Conservation (phyloP, 805 yeast species). For the Crinitomyces ghanaensis region DNA sequence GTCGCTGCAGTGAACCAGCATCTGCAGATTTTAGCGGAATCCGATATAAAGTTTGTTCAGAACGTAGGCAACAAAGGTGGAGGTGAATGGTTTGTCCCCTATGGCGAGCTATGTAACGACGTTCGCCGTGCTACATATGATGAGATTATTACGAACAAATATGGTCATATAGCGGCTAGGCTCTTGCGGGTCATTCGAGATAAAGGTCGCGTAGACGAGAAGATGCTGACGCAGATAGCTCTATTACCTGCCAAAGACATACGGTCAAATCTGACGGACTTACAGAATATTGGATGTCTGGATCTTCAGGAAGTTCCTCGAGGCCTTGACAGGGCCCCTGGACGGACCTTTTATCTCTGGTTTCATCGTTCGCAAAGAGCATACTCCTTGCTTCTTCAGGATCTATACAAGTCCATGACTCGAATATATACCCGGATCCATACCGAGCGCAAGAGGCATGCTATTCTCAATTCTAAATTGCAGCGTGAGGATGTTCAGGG, state of each 20-base stretch:
- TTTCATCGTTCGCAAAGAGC: conserved; percentile 50
- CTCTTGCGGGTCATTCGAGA: conserved; percentile 66
- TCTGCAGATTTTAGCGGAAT: conserved; percentile 49
- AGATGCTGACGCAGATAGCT: conserved; percentile 62
- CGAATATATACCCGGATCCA: conserved; percentile 26
- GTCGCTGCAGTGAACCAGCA: conserved; percentile 40
- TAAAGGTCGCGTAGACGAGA: conserved; percentile 70
- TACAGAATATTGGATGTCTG: conserved; percentile 58
- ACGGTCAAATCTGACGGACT: conserved; percentile 53
- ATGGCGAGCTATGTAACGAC: conserved; percentile 19
- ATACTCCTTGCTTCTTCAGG: conserved; percentile 36
- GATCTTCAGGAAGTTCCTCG: conserved; percentile 93
- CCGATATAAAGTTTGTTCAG: conserved; percentile 47
- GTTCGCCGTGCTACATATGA: conserved; percentile 26
- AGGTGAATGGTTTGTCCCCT: conserved; percentile 33
- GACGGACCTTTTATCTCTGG: conserved; percentile 75
- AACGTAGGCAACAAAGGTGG: conserved; percentile 43
- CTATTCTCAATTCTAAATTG: conserved; percentile 63
- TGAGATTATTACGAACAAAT: conserved; percentile 23
- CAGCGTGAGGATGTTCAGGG: conserved; percentile 87
- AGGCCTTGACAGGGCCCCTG: conserved; percentile 83
- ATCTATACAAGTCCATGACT: conserved; percentile 39
- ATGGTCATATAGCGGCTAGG: conserved; percentile 48
- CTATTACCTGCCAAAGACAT: conserved; percentile 68
- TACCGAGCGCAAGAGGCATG: conserved; percentile 43